These are phyloP conservation scores for Gyrodon lividus DNA, from an alignment of 768 basidiomycete species.

Conservation along the genomic window DNA sequence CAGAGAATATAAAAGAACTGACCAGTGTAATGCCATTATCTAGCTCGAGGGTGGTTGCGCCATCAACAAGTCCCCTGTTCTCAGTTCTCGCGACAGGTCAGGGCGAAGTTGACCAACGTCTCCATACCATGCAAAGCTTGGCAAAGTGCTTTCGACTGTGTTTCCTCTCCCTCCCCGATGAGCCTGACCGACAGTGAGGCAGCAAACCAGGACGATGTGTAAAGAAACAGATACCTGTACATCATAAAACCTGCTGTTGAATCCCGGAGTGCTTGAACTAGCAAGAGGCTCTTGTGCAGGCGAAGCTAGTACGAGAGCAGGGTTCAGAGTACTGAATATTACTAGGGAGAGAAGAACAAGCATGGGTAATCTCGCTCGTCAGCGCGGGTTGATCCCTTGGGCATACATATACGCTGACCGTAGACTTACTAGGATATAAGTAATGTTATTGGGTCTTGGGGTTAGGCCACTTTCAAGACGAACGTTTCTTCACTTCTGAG, in stretches of 20 bases:
- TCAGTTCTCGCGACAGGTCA: constrained; percentile 5
- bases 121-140: constrained; percentile 71
- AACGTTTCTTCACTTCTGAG: constrained; percentile 18
- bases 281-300: constrained; percentile 29
- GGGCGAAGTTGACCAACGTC: constrained; percentile 8
- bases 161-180: constrained; percentile 79
- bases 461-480: constrained; percentile 23
- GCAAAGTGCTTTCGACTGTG: constrained; percentile 69
- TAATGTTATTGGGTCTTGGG: constrained; percentile 14
- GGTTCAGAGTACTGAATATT: constrained; percentile 1
- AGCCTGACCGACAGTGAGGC: constrained; percentile 41
- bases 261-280: background rate
- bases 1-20: constrained; percentile 7
- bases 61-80: constrained; percentile 69
- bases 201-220: constrained; percentile 1
- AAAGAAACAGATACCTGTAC: constrained; percentile 41
- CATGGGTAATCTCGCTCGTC: constrained; percentile 13
- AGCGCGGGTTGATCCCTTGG: background rate
- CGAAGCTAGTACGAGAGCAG: constrained; percentile 20
- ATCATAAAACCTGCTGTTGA: constrained; percentile 41
- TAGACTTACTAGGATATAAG: background rate
- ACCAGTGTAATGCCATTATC: constrained; percentile 79
- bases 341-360: constrained; percentile 9
- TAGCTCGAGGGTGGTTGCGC: constrained; percentile 73
- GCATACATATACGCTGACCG: background rate